Percentiles rank a stretch among this genome's conserved stretches.
Evolutionary conservation across 306 rosid genomes (phyloP).

Genomic region (Notholithocarpus densiflorus): DNA sequence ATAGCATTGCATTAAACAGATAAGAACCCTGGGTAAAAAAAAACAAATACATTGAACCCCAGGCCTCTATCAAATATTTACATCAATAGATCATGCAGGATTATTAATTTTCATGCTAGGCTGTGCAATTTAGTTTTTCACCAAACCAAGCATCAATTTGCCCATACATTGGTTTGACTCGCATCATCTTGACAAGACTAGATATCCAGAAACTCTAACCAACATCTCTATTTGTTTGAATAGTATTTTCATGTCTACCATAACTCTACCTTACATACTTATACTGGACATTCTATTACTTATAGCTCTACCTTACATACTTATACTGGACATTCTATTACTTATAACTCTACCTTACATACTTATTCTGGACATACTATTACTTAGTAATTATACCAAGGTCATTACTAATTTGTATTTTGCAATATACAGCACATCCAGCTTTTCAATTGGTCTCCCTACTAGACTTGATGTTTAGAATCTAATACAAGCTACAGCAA

Average conservation of each 20-base stretch:
- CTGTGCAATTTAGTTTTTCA: background rate
- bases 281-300: background rate
- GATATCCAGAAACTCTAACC: background rate
- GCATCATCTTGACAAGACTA: background rate
- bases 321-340: background rate
- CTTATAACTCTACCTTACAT: background rate
- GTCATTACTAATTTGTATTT: background rate
- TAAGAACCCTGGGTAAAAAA: constrained; percentile 7
- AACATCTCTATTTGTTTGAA: background rate
- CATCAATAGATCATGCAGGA: background rate
- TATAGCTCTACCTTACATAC: background rate
- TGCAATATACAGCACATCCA: background rate
- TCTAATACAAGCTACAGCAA: background rate
- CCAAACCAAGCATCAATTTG: background rate
- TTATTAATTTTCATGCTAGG: background rate
- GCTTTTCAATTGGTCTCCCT: background rate
- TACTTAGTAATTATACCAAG: background rate
- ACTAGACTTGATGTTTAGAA: background rate
- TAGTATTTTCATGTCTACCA: background rate
- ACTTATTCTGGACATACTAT: background rate
- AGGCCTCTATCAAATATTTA: no score
- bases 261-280: background rate
- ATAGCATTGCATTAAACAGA: constrained; percentile 8
- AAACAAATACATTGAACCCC: background rate
- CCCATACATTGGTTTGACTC: background rate